A percentile compares a stretch with the other conserved stretches of the same genome.
Conservation (phyloP, 495 filamentous ascomycete species). For the Friedmanniomyces endolithicus region DNA sequence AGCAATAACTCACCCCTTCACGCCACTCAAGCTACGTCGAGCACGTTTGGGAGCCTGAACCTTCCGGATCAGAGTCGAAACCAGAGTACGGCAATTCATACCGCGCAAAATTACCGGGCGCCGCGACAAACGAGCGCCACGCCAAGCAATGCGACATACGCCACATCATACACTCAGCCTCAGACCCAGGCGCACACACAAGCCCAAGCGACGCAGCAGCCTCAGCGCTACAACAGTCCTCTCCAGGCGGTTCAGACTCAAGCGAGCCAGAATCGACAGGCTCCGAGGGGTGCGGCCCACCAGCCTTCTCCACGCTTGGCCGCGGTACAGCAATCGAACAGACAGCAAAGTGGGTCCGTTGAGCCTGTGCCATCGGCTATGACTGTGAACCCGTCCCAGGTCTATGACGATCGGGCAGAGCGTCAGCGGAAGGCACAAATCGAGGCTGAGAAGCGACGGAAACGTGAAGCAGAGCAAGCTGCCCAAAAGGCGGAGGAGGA, state of each 20-base stretch:
- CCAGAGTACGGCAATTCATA: background rate
- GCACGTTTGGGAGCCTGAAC: constrained; percentile 4
- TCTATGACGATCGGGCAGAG: constrained; percentile 33
- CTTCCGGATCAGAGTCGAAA: constrained; percentile 3
- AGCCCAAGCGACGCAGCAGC: constrained; percentile 9
- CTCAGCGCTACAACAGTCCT: constrained; percentile 18
- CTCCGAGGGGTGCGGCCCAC: background rate
- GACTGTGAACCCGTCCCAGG: constrained; percentile 33
- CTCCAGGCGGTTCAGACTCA: constrained; percentile 12
- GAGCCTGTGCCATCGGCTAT: constrained; percentile 23
- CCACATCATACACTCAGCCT: background rate
- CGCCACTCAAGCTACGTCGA: constrained; percentile 1
- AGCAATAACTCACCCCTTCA: constrained; percentile 11
- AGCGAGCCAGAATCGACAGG: constrained; percentile 2
- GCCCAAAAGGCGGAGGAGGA: constrained; percentile 21
- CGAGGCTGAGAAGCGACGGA: constrained; percentile 15
- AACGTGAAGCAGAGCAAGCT: constrained; percentile 11
- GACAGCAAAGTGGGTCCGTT: constrained; percentile 12
- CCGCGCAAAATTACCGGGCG: constrained; percentile 1
- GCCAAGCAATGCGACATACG: background rate
- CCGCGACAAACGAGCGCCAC: constrained; percentile 2
- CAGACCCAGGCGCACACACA: background rate
- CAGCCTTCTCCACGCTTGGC: constrained; percentile 11
- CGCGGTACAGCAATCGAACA: background rate
- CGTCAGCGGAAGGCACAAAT: constrained; percentile 24